These are phyloP conservation scores for Luzula sylvatica DNA, from an alignment of 176 grass and related monocot genomes.

Conservation along the genomic window DNA sequence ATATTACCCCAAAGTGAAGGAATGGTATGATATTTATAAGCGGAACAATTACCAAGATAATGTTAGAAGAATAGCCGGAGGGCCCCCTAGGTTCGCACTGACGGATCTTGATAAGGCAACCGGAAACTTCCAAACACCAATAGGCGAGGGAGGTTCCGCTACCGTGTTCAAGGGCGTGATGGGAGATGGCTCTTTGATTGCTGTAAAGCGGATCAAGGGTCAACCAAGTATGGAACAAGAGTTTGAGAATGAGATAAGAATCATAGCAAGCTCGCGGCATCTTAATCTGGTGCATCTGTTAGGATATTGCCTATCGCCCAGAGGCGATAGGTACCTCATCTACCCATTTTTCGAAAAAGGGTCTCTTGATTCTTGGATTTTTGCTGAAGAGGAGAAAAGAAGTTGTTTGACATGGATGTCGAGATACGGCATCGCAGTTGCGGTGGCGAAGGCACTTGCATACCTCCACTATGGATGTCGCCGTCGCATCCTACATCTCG, in stretches of 20 bases:
- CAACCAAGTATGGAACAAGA: slow-evolving; percentile 18
- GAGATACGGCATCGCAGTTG: slow-evolving; percentile 25
- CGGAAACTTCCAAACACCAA: slow-evolving; percentile 16
- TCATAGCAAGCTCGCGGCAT: slow-evolving; percentile 43
- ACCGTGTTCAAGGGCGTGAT: slow-evolving; percentile 38
- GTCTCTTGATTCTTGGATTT: slow-evolving; percentile 51
- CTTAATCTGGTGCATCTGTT: slow-evolving; percentile 37
- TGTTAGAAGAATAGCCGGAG: neutral
- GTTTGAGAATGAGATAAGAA: slow-evolving; percentile 31
- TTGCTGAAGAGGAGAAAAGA: slow-evolving; percentile 9
- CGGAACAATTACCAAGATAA: neutral
- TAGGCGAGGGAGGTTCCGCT: slow-evolving; percentile 40
- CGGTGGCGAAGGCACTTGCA: slow-evolving; percentile 45
- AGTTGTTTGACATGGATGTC: slow-evolving; percentile 30
- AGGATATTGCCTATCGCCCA: slow-evolving; percentile 32
- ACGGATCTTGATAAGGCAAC: slow-evolving; percentile 7
- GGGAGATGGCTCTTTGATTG: slow-evolving; percentile 37
- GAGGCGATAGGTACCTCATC: slow-evolving; percentile 28
- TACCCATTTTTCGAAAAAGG: slow-evolving; percentile 47
- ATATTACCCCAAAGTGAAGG: neutral
- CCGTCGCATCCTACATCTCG: slow-evolving; percentile 38
- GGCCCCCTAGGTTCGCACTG: neutral
- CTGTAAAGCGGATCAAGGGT: slow-evolving; percentile 38
- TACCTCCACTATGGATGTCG: slow-evolving; percentile 63
- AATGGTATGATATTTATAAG: neutral